Conservation (phyloP, 495 filamentous ascomycete species). For the Penicillium macrosclerotiorum region DNA sequence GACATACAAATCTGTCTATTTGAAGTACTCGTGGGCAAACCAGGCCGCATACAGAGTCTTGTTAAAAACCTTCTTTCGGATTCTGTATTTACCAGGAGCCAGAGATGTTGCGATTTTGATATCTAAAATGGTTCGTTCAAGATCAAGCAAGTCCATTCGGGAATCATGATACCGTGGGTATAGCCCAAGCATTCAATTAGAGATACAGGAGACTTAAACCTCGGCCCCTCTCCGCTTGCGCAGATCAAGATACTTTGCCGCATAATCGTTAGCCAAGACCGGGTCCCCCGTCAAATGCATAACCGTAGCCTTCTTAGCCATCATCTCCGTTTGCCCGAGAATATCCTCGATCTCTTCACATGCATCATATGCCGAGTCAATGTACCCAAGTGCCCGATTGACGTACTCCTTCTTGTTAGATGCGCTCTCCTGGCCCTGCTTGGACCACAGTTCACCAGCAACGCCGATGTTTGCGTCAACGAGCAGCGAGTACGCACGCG, state of each 20-base stretch:
- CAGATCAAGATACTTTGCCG: constrained; percentile 65
- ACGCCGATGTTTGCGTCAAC: constrained; percentile 83
- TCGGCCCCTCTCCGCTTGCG: constrained; percentile 33
- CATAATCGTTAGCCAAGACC: constrained; percentile 70
- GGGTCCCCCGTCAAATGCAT: constrained; percentile 73
- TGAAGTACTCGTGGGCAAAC: too few species aligned
- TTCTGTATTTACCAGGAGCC: too few species aligned
- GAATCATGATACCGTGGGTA: too few species aligned
- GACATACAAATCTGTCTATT: too few species aligned
- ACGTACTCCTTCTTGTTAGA: constrained; percentile 55
- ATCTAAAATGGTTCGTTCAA: too few species aligned
- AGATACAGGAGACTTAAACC: constrained; percentile 9
- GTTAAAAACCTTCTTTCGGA: too few species aligned
- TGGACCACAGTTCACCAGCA: constrained; percentile 53
- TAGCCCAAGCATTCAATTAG: too few species aligned
- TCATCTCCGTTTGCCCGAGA: constrained; percentile 73
- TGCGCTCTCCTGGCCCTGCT: constrained; percentile 20
- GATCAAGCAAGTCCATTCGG: too few species aligned
- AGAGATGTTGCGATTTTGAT: too few species aligned
- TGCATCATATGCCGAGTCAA: constrained; percentile 66
- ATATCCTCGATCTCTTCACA: constrained; percentile 74
- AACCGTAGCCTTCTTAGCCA: constrained; percentile 82
- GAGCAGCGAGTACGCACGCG: constrained; percentile 68
- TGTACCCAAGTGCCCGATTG: constrained; percentile 61
- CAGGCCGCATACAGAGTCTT: too few species aligned